A percentile compares a stretch with the other conserved stretches of the same genome.
Conservation (phyloP, 1,284 basidiomycete species). For the Ustilago esculenta region DNA sequence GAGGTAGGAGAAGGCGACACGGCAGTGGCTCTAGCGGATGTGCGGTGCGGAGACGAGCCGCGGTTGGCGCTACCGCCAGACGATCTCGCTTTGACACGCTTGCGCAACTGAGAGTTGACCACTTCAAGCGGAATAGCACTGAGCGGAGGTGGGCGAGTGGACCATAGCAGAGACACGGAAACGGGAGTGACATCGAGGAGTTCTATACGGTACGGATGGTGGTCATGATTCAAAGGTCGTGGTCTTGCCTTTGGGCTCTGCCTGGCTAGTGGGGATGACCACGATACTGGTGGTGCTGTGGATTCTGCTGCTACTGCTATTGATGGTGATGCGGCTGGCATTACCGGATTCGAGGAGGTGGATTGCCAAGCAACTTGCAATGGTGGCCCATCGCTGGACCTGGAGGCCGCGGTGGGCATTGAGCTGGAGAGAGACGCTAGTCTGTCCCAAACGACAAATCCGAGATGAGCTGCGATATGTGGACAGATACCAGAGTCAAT, state of each 20-base stretch:
- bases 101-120: slow-evolving; percentile 39
- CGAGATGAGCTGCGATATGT: neutral
- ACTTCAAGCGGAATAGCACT: slow-evolving; percentile 47
- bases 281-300: slow-evolving; percentile 7
- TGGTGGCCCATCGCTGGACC: slow-evolving; percentile 45
- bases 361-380: slow-evolving; percentile 9
- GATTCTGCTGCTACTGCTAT: slow-evolving; percentile 13
- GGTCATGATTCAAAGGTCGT: slow-evolving; percentile 32
- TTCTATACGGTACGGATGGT: slow-evolving; percentile 59
- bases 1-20: slow-evolving; percentile 36
- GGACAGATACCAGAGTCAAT: no score
- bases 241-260: slow-evolving; percentile 29
- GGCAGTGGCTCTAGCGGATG: slow-evolving; percentile 37
- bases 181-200: slow-evolving; percentile 59
- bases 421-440: neutral
- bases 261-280: neutral
- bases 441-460: neutral
- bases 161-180: slow-evolving; percentile 58
- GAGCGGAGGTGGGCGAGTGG: slow-evolving; percentile 56
- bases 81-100: slow-evolving; percentile 22
- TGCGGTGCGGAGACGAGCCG: slow-evolving; percentile 27
- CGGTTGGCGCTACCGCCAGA: slow-evolving; percentile 6
- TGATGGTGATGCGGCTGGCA: slow-evolving; percentile 5
- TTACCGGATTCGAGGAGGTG: neutral
- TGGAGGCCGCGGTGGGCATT: slow-evolving; percentile 46